Base-by-base conservation (phyloP, 164 flowering plant genomes). In the Sextonia rubra region DNA sequence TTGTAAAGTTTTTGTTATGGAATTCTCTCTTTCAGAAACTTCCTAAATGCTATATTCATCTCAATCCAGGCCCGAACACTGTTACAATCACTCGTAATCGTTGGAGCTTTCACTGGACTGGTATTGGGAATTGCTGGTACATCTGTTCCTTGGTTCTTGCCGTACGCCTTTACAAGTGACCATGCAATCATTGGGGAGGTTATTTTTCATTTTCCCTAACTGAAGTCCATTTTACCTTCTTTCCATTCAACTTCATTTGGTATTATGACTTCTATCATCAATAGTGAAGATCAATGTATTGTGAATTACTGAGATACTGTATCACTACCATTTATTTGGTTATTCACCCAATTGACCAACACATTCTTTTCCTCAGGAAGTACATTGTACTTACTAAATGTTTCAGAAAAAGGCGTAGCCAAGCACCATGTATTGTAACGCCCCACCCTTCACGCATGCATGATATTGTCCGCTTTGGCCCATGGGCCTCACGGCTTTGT, bases 21-120 rank as follows among this genome's bases (percentile, higher is more conserved):
- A 1, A 7, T 32, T 32, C 44, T 37, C 44, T 37, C 44, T 72
- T 29, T n/a, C 5, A 20, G 64, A 30, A 17, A 24, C 56, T 18
- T 70, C 63, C 75, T 82, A 61, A 80, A 61, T 22, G 37, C 55
- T 71, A 24, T 71, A 23, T 60, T 68, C 20, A 65, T 60, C 47
- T 74, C 47, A 69, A 71, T 77, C 47, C 91, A 93, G 98, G 97
- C 93, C 47, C 83, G 91, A 63, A 76, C 48, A 77, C 84, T 95
- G 63, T 80, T 95, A 65, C 89, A 89, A 84, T 90, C 99, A 60
- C 95, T 95, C 24, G 71, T 95, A 65, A 80, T 88, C 24, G 90
- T 95, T 80, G 99, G 99, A 69, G 84, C 85, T 22, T 76, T 86
- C 67, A 71, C 77, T 74, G 99, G 99, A 71, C 44, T 86, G 30